Evolutionary conservation across 2,329 filamentous ascomycete species (phyloP).

Genomic region (Fusarium circinatum): DNA sequence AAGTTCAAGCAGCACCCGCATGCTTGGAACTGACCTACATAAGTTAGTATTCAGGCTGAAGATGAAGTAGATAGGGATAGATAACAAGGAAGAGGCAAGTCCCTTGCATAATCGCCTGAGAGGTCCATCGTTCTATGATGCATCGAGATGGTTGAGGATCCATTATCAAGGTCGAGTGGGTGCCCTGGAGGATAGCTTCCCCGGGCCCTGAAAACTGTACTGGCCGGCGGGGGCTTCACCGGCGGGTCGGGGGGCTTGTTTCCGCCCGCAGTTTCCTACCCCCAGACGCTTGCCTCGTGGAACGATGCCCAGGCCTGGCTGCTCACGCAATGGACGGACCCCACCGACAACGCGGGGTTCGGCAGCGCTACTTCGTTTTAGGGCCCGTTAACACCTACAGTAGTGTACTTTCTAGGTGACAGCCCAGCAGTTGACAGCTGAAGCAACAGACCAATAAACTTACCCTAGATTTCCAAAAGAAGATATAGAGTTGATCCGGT

Average conservation of each 20-base stretch:
- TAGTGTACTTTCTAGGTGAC: constrained; percentile 12
- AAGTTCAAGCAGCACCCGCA: not conserved
- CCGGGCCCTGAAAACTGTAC: not conserved
- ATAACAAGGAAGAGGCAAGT: constrained; percentile 3
- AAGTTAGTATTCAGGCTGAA: constrained; percentile 4
- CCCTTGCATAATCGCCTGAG: constrained; percentile 15
- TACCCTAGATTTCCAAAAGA: constrained; percentile 20
- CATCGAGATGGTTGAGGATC: constrained; percentile 1
- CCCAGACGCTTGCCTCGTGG: constrained; percentile 22
- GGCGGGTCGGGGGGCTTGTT: not conserved
- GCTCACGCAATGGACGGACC: constrained; percentile 8
- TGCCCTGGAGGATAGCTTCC: constrained; percentile 13
- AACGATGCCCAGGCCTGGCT: constrained; percentile 14
- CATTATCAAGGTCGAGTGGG: constrained; percentile 1
- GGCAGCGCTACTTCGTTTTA: constrained; percentile 32
- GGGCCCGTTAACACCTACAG: constrained; percentile 22
- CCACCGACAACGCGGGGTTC: constrained; percentile 40
- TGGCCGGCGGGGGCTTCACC: not conserved
- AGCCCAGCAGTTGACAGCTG: constrained; percentile 18
- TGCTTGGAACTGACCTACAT: constrained; percentile 5
- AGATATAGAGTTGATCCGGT: not conserved
- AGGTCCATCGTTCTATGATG: not conserved
- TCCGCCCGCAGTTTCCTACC: not conserved
- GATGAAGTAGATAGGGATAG: not conserved
- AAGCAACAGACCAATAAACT: constrained; percentile 16